Percentiles rank a stretch among this genome's conserved stretches.
phyloP scores from a whole-genome alignment of 2,329 filamentous ascomycete species.

The Nothopassalora personata region DNA sequence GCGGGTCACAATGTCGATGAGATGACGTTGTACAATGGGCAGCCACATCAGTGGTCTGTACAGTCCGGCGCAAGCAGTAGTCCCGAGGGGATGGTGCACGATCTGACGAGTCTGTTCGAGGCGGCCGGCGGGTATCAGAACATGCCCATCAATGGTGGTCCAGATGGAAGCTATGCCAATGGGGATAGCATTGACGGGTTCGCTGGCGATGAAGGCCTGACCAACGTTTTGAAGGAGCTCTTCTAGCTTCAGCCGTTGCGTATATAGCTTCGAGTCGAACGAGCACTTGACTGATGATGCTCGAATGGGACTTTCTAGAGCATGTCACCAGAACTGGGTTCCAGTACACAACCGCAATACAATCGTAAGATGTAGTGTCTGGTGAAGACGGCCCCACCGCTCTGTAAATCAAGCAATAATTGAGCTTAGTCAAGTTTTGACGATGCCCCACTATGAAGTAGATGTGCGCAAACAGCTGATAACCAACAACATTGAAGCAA shows the following conservation, averaged over 20 bases:
- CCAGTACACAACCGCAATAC: too few relatives aligned
- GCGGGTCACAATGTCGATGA: conserved; percentile 59
- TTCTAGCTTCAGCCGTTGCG: conserved; percentile 38
- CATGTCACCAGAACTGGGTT: too few relatives aligned
- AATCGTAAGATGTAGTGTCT: too few relatives aligned
- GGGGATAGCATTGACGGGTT: conserved; percentile 31
- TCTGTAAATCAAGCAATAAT: too few relatives aligned
- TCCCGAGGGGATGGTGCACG: conserved; percentile 58
- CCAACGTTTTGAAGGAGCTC: conserved; percentile 54
- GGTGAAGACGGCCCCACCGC: too few relatives aligned
- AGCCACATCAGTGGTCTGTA: conserved; percentile 19
- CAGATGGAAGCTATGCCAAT: conserved; percentile 17
- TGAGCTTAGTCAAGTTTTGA: too few relatives aligned
- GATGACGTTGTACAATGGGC: conserved; percentile 43
- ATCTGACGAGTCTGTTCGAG: conserved; percentile 59
- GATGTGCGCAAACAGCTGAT: not conserved
- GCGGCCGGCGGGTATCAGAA: conserved; percentile 51
- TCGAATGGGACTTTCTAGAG: too few relatives aligned
- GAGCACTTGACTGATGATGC: too few relatives aligned
- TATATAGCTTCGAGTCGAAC: too few relatives aligned
- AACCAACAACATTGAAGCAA: not conserved
- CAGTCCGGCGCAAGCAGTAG: conserved; percentile 42
- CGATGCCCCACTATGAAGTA: not conserved
- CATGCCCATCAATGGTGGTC: conserved; percentile 7
- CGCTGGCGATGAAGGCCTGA: conserved; percentile 55